Base-by-base conservation (phyloP, 257 asterid genomes). In the Nicotiana sylvestris region DNA sequence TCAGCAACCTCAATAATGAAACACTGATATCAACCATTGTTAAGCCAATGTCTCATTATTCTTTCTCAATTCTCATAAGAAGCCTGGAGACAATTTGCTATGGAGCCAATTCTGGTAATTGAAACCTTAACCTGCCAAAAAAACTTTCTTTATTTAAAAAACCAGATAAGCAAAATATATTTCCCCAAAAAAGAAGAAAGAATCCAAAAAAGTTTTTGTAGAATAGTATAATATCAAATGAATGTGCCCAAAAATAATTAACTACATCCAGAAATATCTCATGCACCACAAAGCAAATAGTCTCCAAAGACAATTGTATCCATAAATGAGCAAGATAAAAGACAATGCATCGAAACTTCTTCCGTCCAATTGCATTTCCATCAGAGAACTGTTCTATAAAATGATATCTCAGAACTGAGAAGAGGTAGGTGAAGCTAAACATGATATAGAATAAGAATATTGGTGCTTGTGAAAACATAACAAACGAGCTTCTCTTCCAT, bases 1-100 rank as follows among this genome's bases (percentile, higher is more conserved):
- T 88, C 80, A 92, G 84, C 83, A 90, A 72, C 92, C 87, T 89
- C 77, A 86, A 72, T 46, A 92, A 84, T 81, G 94, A 91, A 86
- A 89, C 86, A 81, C 91, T 84, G 49, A 86, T 46, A 81, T 92
- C 93, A 80, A 85, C 89, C 98, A 92, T 94, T 27, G 80, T 86
- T 88, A 85, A 87, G 69, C 83, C 77, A 57, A 70, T 82, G 66
- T 84, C 82, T 83, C 87, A 87, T 78, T 64, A 83, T 85, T 69
- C 39, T 39, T 74, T 77, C 53, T 78, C 55, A 85, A 78, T 82
- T 78, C 88, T 78, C 81, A 82, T 85, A 82, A 65, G 78, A 27
- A 51, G 69, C 86, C 51, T 55, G 82, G 83, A 82, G 78, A 53
- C 56, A 66, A 53, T 66, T 66, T 27, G 16, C 33, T 51, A 76